phyloP scores from a whole-genome alignment of 202 grass and related monocot genomes.

The Dendrocalamus latiflorus region DNA sequence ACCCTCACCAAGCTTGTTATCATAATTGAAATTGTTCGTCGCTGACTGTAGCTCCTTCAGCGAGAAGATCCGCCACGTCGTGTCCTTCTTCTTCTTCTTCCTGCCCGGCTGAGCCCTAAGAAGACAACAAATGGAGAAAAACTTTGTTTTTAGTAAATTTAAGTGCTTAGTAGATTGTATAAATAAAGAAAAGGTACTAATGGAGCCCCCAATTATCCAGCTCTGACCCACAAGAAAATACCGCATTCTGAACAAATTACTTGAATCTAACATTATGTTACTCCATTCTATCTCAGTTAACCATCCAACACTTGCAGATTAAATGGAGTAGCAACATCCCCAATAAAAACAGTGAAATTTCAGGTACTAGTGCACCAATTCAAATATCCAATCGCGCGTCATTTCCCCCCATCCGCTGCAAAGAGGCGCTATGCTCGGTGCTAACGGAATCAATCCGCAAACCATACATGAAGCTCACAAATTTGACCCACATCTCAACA shows the following conservation, averaged over 20 bases:
- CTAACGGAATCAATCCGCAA: neutral
- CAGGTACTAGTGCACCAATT: neutral
- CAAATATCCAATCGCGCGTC: neutral
- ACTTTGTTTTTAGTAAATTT: neutral
- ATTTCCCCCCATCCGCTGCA: neutral
- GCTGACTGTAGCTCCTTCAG: conserved; percentile 78
- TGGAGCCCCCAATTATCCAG: neutral
- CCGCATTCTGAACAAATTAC: neutral
- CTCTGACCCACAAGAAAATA: neutral
- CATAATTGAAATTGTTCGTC: conserved; percentile 87
- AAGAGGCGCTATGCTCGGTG: neutral
- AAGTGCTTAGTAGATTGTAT: neutral
- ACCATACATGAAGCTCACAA: neutral
- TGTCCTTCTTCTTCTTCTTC: conserved; percentile 51
- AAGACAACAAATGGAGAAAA: neutral
- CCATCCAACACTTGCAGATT: neutral
- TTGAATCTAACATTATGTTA: neutral
- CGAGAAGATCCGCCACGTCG: conserved; percentile 62
- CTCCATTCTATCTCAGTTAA: neutral
- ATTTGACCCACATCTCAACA: neutral
- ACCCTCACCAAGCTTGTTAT: conserved; percentile 84
- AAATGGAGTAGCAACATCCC: neutral
- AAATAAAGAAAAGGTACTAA: neutral
- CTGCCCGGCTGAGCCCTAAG: conserved; percentile 31
- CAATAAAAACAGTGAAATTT: neutral